Evolutionary conservation across 1,284 basidiomycete genomes (phyloP).

Genomic region (Trichosporon sp.): DNA sequence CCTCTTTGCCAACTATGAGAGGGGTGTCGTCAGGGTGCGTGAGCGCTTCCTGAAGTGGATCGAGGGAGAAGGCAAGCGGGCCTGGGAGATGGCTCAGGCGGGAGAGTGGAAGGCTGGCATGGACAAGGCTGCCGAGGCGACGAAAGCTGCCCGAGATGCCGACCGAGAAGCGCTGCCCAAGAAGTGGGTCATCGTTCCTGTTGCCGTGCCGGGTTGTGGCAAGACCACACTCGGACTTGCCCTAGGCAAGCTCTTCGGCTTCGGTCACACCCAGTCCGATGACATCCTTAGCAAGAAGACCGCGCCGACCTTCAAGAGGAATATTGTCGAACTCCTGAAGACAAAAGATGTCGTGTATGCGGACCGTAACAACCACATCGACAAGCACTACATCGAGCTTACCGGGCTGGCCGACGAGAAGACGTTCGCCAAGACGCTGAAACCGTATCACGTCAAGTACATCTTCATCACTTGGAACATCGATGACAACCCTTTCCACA

Average conservation of each 20-base stretch:
- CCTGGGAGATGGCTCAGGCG: slow-evolving; percentile 49
- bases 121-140: slow-evolving; percentile 12
- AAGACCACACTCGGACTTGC: slow-evolving; percentile 85
- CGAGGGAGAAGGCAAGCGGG: slow-evolving; percentile 53
- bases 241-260: slow-evolving; percentile 68
- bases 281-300: slow-evolving; percentile 76
- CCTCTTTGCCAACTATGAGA: slow-evolving; percentile 62
- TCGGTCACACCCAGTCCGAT: slow-evolving; percentile 87
- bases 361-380: slow-evolving; percentile 85
- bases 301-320: slow-evolving; percentile 69
- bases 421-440: slow-evolving; percentile 20
- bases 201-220: slow-evolving; percentile 92
- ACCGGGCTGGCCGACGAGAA: slow-evolving; percentile 51
- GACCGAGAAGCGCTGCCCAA: slow-evolving; percentile 45
- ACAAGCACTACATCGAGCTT: slow-evolving; percentile 66
- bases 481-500: slow-evolving; percentile 53
- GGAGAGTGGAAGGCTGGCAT: slow-evolving; percentile 31
- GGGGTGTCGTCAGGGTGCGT: slow-evolving; percentile 73
- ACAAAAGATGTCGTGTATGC: slow-evolving; percentile 74
- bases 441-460: slow-evolving; percentile 54
- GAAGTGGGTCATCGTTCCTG: slow-evolving; percentile 81
- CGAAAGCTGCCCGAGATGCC: slow-evolving; percentile 18
- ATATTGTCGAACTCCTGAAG: slow-evolving; percentile 61
- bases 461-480: slow-evolving; percentile 74
- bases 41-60: slow-evolving; percentile 73